Base-by-base conservation (phyloP, 306 rosid genomes). In the Psophocarpus tetragonolobus region DNA sequence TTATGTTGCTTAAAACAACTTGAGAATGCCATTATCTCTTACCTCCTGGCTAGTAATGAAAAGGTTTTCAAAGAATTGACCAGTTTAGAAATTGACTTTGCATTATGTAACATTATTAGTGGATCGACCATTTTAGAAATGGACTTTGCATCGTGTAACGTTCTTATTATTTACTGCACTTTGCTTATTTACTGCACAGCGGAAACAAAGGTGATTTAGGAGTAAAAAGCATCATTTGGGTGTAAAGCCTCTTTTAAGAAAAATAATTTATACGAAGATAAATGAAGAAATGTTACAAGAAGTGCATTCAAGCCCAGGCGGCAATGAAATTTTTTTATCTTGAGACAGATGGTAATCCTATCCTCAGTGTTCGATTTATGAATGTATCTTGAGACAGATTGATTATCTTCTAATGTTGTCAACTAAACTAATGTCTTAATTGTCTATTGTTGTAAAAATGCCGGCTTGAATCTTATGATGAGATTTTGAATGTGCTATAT, bases 221-320 rank as follows among this genome's bases (percentile, higher is more conserved):
- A 8, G 13, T 35, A n/a, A n/a, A n/a, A n/a, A n/a, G n/a, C n/a
- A n/a, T n/a, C n/a, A n/a, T n/a, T n/a, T n/a, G n/a, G n/a, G n/a
- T n/a, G n/a, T n/a, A n/a, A 86, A 45, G 74, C 77, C 47, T 71
- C 83, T 15, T 58, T 79, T 68, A 80, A 29, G 85, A 84, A 80
- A 77, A 83, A 71, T 60, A 73, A 74, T 58, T 27, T 76, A 39
- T 67, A 82, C 21, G 85, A 84, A 74, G 87, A 88, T 23, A 45
- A 85, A 79, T 58, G 88, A 80, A 67, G 92, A 88, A 84, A 77
- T 57, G 88, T 80, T 82, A 88, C 79, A 81, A 64, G 23, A 86
- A 84, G 70, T 88, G 90, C 83, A 61, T 88, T 17, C 80, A 80
- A 38, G 81, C 75, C 32, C 87, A 80, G 26, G 67, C 56, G 17